Evolutionary conservation across 75 land plant species (phyloP).

Genomic region (Pinus taeda): DNA sequence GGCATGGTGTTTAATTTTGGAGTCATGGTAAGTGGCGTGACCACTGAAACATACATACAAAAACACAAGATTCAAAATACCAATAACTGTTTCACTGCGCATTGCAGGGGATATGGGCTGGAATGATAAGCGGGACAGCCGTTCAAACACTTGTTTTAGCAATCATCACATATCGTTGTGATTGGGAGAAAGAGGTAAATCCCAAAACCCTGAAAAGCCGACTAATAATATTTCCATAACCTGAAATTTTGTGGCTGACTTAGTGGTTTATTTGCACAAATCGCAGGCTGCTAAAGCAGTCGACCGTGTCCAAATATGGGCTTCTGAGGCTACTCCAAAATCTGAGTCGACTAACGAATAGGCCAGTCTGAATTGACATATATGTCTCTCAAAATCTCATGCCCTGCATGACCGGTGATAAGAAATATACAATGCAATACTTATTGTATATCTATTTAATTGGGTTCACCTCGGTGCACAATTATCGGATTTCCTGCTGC

Average conservation of each 20-base stretch:
- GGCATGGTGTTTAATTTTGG: background rate
- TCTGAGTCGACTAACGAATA: too few species aligned
- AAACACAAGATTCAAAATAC: too few species aligned
- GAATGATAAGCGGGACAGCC: slow-evolving; percentile 33
- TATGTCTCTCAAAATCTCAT: too few species aligned
- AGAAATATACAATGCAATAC: background rate
- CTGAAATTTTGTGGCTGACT: background rate
- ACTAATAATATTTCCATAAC: background rate
- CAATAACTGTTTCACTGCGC: background rate
- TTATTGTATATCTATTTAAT: background rate
- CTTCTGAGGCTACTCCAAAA: background rate
- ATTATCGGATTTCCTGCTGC: background rate
- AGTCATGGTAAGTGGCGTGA: background rate
- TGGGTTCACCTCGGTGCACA: background rate
- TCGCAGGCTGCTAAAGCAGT: slow-evolving; percentile 9
- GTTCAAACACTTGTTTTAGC: slow-evolving; percentile 27
- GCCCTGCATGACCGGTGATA: background rate
- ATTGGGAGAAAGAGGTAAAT: slow-evolving; percentile 48
- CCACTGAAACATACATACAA: too few species aligned
- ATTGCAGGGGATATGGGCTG: slow-evolving; percentile 31
- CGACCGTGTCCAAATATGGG: background rate
- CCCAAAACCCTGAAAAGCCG: background rate
- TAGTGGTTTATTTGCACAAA: background rate
- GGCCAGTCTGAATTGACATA: too few species aligned
- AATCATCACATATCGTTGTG: slow-evolving; percentile 19